Evolutionary conservation across 108 stramenopile species (phyloP).

Genomic region (Nitzschia sp.): DNA sequence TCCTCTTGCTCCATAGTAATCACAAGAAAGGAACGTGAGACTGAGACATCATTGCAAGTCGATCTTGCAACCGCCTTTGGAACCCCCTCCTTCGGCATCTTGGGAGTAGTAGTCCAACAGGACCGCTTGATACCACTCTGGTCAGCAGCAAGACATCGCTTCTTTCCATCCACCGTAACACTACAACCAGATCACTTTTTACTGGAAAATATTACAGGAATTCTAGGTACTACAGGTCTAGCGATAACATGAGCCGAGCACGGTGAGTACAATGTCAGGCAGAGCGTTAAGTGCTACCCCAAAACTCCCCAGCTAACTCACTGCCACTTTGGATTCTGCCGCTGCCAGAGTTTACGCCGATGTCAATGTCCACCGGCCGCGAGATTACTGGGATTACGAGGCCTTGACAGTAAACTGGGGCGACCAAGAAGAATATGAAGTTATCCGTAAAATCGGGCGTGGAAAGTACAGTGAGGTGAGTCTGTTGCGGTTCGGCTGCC

Average conservation of each 20-base stretch:
- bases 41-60: background rate
- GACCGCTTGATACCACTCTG: background rate
- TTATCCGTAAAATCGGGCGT: conserved; percentile 98
- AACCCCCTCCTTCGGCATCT: conserved; percentile 2
- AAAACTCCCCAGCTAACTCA: background rate
- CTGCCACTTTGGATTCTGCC: background rate
- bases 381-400: conserved; percentile 99
- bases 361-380: conserved; percentile 97
- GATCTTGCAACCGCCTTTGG: background rate
- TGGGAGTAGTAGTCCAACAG: background rate
- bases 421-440: conserved; percentile 99
- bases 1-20: too few relatives aligned
- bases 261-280: conserved; percentile 22
- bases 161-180: too few relatives aligned
- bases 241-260: conserved; percentile 44
- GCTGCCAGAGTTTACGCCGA: conserved; percentile 94
- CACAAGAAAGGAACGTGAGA: too few relatives aligned
- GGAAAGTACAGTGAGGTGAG: conserved; percentile 97
- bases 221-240: too few relatives aligned
- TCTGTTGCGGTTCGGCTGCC: background rate
- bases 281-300: background rate
- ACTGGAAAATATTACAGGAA: too few relatives aligned
- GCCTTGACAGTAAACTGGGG: conserved; percentile 98
- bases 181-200: too few relatives aligned
- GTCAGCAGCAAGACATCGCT: background rate